Evolutionary conservation across 2,329 filamentous ascomycete species (phyloP), one percentile per base, ranked within the genome.

Genomic region (Dactylellina cionopaga): DNA sequence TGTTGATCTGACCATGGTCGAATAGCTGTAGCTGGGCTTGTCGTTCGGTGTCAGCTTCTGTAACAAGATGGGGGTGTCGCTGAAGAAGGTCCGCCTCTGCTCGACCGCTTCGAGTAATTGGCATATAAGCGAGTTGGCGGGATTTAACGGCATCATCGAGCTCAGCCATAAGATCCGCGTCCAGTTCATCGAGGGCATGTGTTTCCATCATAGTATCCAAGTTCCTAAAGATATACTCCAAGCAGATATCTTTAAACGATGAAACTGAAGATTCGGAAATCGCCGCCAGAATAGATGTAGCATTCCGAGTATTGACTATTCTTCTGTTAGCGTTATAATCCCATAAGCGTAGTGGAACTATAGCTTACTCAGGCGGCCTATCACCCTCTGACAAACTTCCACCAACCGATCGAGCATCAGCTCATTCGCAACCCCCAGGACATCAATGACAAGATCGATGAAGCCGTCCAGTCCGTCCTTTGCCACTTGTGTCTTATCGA

Each of bases 201-300:
- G 96, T 96, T 78, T 97, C 92, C 54, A 99, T 87, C 85, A 98
- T 92, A 5, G 89, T 88, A 80, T 99, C 95, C 65, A 98, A 84
- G 77, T 96, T 96, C 44, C 96, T 83, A 77, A 92, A 96, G 19
- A 97, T 88, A 78, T 97, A 99, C 79, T 96, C 92, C 27, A 98
- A 83, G 0, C 90, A 91, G 7, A 90, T 90, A 76, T 95, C 87
- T 80, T 96, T 96, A 82, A 99, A 97, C 64, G 90, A 88, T 0
- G 87, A 87, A 4, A 96, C 88, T 0, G 90, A 90, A 78, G 90
- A 96, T 1, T 91, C 90, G 44, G 92, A 90, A 71, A 97, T 90
- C 1, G 90, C 90, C 78, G 96, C 96, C 9, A 99, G 84, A 13
- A 98, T 83, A 56, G 89, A 88, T 68, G 91, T 91, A 24, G 96